Conservation (phyloP, 2,329 filamentous ascomycete species). For the Thielaviopsis punctulata region DNA sequence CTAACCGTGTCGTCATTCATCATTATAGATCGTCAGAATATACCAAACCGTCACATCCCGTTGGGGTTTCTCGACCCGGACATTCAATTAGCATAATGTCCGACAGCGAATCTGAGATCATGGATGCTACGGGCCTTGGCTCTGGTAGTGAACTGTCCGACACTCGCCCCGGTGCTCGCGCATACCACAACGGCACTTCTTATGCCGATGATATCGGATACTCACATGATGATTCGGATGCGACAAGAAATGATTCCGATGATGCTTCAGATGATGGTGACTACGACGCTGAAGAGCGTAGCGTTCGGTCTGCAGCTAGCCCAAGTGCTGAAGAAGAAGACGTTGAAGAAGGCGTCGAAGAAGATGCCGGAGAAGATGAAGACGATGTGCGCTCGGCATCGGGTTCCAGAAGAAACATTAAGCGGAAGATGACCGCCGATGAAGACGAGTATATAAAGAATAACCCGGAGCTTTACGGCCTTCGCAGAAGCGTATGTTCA, state of each 20-base stretch:
- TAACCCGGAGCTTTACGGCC: conserved; percentile 87
- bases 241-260: conserved; percentile 29
- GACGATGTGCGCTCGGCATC: conserved; percentile 46
- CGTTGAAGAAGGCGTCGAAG: background rate
- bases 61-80: conserved; percentile 1
- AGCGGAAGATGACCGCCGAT: conserved; percentile 52
- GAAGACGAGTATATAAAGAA: conserved; percentile 75
- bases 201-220: conserved; percentile 20
- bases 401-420: conserved; percentile 47
- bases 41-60: background rate
- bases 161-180: conserved; percentile 35
- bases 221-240: conserved; percentile 25
- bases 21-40: background rate
- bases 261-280: conserved; percentile 53
- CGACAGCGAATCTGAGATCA: conserved; percentile 10
- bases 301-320: conserved; percentile 21
- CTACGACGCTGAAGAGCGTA: conserved; percentile 52
- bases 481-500: conserved; percentile 68
- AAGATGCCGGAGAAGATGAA: conserved; percentile 1
- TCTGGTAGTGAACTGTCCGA: conserved; percentile 69
- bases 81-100: conserved; percentile 4
- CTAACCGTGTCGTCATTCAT: conserved; percentile 5
- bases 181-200: conserved; percentile 25
- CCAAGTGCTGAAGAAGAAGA: conserved; percentile 11
- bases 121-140: conserved; percentile 21